Percentiles rank a stretch among this genome's conserved stretches.
Evolutionary conservation across 2,329 filamentous ascomycete genomes (phyloP).

Genomic region (Cladosporium sp.): DNA sequence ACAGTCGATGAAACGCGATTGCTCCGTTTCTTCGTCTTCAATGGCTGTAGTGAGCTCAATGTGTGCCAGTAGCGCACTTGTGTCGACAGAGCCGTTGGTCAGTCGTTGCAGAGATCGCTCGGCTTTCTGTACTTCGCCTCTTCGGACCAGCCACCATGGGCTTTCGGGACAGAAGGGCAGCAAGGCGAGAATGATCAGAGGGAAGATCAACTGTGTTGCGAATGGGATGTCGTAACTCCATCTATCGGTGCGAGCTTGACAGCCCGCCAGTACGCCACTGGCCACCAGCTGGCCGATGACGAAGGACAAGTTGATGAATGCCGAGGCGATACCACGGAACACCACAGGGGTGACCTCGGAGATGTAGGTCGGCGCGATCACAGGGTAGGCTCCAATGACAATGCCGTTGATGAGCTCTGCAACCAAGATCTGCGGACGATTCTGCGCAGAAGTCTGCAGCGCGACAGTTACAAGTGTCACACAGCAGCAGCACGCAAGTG

Average conservation of each 20-base stretch:
- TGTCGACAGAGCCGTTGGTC: constrained; percentile 12
- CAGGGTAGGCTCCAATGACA: constrained; percentile 54
- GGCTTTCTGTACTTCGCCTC: constrained; percentile 32
- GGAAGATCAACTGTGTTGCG: constrained; percentile 36
- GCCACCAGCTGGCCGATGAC: constrained; percentile 37
- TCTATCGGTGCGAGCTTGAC: constrained; percentile 13
- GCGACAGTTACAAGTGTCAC: constrained; percentile 34
- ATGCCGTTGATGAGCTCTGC: constrained; percentile 56
- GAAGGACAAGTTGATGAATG: constrained; percentile 56
- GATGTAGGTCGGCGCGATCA: constrained; percentile 55
- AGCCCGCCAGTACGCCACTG: constrained; percentile 27
- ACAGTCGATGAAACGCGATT: background rate
- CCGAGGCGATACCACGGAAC: constrained; percentile 53
- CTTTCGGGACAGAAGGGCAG: constrained; percentile 23
- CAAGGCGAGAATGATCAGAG: constrained; percentile 25
- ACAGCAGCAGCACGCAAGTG: constrained; percentile 40
- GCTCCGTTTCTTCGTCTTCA: background rate
- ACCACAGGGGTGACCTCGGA: constrained; percentile 59
- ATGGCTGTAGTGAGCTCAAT: background rate
- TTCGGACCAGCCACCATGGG: constrained; percentile 37
- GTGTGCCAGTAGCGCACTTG: background rate
- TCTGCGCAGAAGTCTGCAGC: constrained; percentile 29
- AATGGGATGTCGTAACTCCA: constrained; percentile 38
- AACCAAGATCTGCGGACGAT: constrained; percentile 33
- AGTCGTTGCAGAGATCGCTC: constrained; percentile 31